phyloP scores from a whole-genome alignment of 768 basidiomycete species.

The Lactarius tabidus region DNA sequence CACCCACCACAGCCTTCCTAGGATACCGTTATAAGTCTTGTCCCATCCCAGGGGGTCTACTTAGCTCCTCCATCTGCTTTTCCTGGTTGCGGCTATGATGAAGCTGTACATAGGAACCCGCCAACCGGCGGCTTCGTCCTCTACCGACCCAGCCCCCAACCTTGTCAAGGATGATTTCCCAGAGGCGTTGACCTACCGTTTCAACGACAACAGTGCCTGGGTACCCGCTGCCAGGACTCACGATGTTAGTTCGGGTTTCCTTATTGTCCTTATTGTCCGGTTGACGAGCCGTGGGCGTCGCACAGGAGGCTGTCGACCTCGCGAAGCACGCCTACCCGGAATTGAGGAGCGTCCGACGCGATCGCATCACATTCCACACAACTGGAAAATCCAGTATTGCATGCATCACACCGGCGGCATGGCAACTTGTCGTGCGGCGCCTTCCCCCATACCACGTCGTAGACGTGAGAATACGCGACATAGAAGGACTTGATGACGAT shows the following conservation, averaged over 20 bases:
- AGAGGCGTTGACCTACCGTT: conserved; percentile 25
- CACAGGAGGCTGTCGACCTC: conserved; percentile 20
- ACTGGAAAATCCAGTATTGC: conserved; percentile 23
- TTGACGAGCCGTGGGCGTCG: neutral
- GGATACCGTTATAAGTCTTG: conserved; percentile 8
- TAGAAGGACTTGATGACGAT: conserved; percentile 8
- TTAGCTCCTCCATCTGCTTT: conserved; percentile 3
- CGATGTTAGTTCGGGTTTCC: neutral
- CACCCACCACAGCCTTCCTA: conserved; percentile 6
- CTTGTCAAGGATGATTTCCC: conserved; percentile 13
- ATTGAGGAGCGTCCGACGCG: conserved; percentile 13
- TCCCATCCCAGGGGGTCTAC: neutral
- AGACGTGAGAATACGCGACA: conserved; percentile 19
- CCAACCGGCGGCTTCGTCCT: conserved; percentile 4
- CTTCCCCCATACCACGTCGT: conserved; percentile 22
- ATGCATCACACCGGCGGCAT: conserved; percentile 23
- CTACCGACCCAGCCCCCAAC: neutral
- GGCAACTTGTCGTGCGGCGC: conserved; percentile 24
- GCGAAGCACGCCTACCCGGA: conserved; percentile 22
- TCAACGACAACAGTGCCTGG: conserved; percentile 23
- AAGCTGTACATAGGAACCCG: conserved; percentile 12
- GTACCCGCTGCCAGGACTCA: conserved; percentile 16
- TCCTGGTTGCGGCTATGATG: conserved; percentile 15
- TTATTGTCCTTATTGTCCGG: neutral
- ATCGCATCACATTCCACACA: conserved; percentile 22